These are phyloP conservation scores for Scheffersomyces titani DNA, from an alignment of 1,139 yeast species.

Conservation along the genomic window DNA sequence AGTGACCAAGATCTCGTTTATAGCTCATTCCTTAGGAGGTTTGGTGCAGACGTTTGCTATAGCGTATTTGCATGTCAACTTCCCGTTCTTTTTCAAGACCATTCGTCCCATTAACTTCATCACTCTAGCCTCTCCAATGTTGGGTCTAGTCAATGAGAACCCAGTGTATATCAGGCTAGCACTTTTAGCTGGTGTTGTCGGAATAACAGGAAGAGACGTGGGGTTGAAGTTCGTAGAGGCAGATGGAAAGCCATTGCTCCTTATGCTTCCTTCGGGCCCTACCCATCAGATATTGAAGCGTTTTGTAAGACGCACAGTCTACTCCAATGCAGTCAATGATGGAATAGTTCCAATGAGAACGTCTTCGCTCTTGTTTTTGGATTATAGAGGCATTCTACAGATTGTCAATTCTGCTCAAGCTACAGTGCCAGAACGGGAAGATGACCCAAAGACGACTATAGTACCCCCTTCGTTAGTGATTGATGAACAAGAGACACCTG, in stretches of 20 bases:
- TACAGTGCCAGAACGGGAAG: background rate
- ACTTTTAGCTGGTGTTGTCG: conserved; percentile 85
- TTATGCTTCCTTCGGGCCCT: conserved; percentile 78
- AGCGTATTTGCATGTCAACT: conserved; percentile 71
- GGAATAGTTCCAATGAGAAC: conserved; percentile 93
- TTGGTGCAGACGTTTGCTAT: conserved; percentile 87
- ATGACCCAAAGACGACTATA: conserved; percentile 1
- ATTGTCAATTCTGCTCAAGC: conserved; percentile 12
- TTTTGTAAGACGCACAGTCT: conserved; percentile 71
- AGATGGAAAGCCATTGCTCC: conserved; percentile 60
- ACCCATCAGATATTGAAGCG: conserved; percentile 63
- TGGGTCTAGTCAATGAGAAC: conserved; percentile 84
- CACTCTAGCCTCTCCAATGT: conserved; percentile 81
- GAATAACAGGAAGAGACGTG: conserved; percentile 90
- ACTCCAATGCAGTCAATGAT: conserved; percentile 80
- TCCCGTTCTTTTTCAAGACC: conserved; percentile 69
- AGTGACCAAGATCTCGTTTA: conserved; percentile 70
- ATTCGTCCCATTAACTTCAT: conserved; percentile 81
- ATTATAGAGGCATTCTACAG: conserved; percentile 39
- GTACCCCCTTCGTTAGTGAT: conserved; percentile 2
- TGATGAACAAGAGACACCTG: conserved; percentile 4
- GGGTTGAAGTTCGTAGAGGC: conserved; percentile 54
- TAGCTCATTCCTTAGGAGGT: conserved; percentile 95
- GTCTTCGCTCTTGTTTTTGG: conserved; percentile 76
- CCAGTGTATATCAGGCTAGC: conserved; percentile 87